phyloP scores from a whole-genome alignment of 345 rosid species.

The Brassica cretica region DNA sequence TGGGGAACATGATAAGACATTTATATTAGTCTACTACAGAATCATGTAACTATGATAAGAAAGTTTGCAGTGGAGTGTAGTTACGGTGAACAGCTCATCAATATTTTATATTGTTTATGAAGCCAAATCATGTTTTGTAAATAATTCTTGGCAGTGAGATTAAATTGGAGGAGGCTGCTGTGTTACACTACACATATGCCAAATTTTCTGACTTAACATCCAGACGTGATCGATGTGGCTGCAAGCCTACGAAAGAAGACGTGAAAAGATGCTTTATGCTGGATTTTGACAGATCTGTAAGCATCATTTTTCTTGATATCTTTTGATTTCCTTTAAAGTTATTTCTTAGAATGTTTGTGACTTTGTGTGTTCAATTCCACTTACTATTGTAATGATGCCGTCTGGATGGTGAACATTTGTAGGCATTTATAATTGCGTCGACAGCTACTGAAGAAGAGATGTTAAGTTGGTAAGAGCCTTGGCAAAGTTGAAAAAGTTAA shows the following conservation, averaged over 20 bases:
- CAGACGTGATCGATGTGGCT: slow-evolving; percentile 91
- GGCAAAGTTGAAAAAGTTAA: neutral
- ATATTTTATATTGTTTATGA: no score
- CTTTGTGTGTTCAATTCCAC: neutral
- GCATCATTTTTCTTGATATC: slow-evolving; percentile 33
- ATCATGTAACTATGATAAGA: no score
- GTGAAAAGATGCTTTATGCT: slow-evolving; percentile 98
- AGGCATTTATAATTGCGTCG: slow-evolving; percentile 98
- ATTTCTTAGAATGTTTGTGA: no score
- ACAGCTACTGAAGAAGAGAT: slow-evolving; percentile 92
- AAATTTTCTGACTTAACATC: slow-evolving; percentile 92
- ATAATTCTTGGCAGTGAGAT: slow-evolving; percentile 51
- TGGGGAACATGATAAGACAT: neutral
- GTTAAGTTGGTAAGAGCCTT: slow-evolving; percentile 69
- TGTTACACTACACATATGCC: slow-evolving; percentile 88
- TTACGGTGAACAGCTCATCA: no score
- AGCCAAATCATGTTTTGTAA: neutral
- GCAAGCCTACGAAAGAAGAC: slow-evolving; percentile 96
- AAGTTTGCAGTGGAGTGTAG: no score
- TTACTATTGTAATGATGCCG: neutral
- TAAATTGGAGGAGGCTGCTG: slow-evolving; percentile 95
- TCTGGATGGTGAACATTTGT: slow-evolving; percentile 34
- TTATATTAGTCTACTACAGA: no score
- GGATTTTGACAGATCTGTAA: slow-evolving; percentile 93
- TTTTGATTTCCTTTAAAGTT: neutral